Evolutionary conservation across 306 rosid genomes (phyloP), one percentile per base, ranked within the genome.

Genomic region (Fagus sylvatica): DNA sequence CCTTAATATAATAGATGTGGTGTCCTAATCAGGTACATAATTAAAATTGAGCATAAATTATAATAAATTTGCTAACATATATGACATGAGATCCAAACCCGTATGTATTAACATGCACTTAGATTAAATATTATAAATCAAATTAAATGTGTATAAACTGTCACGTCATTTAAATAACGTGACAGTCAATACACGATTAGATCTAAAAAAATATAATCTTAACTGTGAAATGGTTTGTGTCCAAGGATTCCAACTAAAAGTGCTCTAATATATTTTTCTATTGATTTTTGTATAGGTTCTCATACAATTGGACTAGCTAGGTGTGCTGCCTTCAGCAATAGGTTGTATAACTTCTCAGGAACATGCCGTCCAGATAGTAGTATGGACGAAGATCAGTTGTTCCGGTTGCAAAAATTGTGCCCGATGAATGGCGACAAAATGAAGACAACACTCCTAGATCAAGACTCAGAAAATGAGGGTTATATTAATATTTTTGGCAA

Each of bases 251-350:
- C n/a, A n/a, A n/a, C n/a, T n/a, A n/a, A n/a, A n/a, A n/a, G n/a
- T n/a, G n/a, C n/a, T n/a, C n/a, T n/a, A n/a, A n/a, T n/a, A n/a
- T n/a, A n/a, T n/a, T n/a, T n/a, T n/a, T n/a, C n/a, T n/a, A n/a
- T n/a, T n/a, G n/a, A n/a, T n/a, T n/a, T 17, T 19, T 51, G 0
- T 59, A 78, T 53, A 94, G 98, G 98, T 34, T 93, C 85, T 0
- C 98, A 94, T 76, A 94, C 98, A 1, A 81, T 92, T 75, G 97
- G 98, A 6, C 33, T 83, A 54, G 87, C 97, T 70, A 90, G 85
- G 83, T 94, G 98, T 78, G 80, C 76, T 12, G 53, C 81, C 11
- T 94, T 92, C 75, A 85, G 84, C 89, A 82, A 87, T 17, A 89
- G 97, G 73, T 75, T 94, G 53, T 90, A 84, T 95, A 83, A 94